Evolutionary conservation across 1,284 basidiomycete genomes (phyloP).

Genomic region (Trichosporon ovoides): DNA sequence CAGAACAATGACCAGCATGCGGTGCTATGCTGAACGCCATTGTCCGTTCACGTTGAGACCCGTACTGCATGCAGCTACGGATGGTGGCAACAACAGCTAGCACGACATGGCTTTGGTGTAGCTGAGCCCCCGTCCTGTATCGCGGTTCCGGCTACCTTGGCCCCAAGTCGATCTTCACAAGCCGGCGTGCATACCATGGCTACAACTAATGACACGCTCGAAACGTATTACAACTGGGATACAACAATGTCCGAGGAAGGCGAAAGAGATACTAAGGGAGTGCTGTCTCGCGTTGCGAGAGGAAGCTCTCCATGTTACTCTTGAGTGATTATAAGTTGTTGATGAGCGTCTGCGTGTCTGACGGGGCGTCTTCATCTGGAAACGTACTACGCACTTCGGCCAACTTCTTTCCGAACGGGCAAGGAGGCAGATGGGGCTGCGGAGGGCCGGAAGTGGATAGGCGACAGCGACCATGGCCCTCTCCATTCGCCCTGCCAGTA

Average conservation of each 20-base stretch:
- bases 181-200: slow-evolving; percentile 3
- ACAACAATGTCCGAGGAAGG: not conserved
- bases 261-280: not conserved
- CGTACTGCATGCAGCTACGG: too few species aligned
- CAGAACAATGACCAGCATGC: too few species aligned
- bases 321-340: not conserved
- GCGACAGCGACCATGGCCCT: not conserved
- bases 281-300: not conserved
- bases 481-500: slow-evolving; percentile 1
- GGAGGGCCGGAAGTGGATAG: slow-evolving; percentile 2
- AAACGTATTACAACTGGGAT: slow-evolving; percentile 3
- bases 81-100: too few species aligned
- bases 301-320: not conserved
- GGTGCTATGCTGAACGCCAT: too few species aligned
- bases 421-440: not conserved
- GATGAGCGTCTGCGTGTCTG: not conserved
- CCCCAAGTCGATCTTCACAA: not conserved
- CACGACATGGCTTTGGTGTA: too few species aligned
- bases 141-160: too few species aligned
- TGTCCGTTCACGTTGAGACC: too few species aligned
- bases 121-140: too few species aligned
- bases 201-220: not conserved
- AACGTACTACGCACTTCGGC: not conserved
- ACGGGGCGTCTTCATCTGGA: not conserved
- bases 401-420: not conserved